A percentile compares a stretch with the other conserved stretches of the same genome.
Conservation (phyloP, 2,329 filamentous ascomycete genomes). For the Calonectria fujianensis region DNA sequence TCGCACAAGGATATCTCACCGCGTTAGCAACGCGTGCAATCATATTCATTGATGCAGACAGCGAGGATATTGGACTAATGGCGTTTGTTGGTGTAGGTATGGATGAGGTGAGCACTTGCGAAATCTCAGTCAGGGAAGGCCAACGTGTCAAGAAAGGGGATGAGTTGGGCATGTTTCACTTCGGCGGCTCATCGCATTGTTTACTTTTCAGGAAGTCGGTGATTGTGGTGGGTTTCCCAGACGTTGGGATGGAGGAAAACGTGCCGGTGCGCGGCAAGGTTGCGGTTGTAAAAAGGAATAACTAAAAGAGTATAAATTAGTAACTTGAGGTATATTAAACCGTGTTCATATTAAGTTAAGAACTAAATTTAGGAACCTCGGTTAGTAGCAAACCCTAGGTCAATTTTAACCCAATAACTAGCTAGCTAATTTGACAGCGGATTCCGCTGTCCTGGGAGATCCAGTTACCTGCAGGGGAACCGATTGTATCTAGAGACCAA, state of each 20-base stretch:
- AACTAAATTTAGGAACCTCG: too few species aligned
- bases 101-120: conserved; percentile 85
- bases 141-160: conserved; percentile 81
- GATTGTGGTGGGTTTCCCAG: conserved; percentile 64
- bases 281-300: conserved; percentile 44
- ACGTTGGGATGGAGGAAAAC: conserved; percentile 60
- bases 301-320: too few species aligned
- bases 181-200: conserved; percentile 82
- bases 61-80: conserved; percentile 80
- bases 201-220: conserved; percentile 78
- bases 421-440: too few species aligned
- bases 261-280: conserved; percentile 63
- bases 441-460: too few species aligned
- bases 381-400: too few species aligned
- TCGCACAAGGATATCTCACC: conserved; percentile 80
- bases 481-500: too few species aligned
- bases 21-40: conserved; percentile 80
- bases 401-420: too few species aligned
- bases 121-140: conserved; percentile 80
- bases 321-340: too few species aligned
- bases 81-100: conserved; percentile 84
- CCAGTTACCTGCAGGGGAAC: too few species aligned
- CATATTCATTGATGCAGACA: conserved; percentile 83
- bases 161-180: conserved; percentile 86
- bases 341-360: too few species aligned